Evolutionary conservation across 768 basidiomycete genomes (phyloP).

Genomic region (button mushroom (Agaricus bisporus)): DNA sequence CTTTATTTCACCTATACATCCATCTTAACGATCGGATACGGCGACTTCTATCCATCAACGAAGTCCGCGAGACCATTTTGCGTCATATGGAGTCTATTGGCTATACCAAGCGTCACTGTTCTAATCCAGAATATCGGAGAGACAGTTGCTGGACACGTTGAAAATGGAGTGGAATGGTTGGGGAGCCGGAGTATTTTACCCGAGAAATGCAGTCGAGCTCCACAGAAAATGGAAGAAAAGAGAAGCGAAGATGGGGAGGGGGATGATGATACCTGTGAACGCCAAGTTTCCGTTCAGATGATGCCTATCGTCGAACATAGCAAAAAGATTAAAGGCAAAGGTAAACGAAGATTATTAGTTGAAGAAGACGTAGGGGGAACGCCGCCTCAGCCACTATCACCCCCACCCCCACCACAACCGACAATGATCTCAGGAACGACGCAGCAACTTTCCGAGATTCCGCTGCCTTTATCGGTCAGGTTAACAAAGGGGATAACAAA

Average conservation of each 20-base stretch:
- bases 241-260: neutral
- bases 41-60: slow-evolving; percentile 31
- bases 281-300: neutral
- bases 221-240: neutral
- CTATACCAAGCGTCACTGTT: slow-evolving; percentile 35
- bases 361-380: too few species aligned
- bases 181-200: slow-evolving; percentile 22
- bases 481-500: slow-evolving; percentile 24
- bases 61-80: slow-evolving; percentile 34
- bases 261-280: slow-evolving; percentile 2
- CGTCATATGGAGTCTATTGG: slow-evolving; percentile 35
- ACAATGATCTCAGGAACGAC: slow-evolving; percentile 14
- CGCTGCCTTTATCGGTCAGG: slow-evolving; percentile 15
- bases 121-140: slow-evolving; percentile 43
- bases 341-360: too few species aligned
- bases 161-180: slow-evolving; percentile 25
- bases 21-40: slow-evolving; percentile 36
- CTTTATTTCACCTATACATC: slow-evolving; percentile 34
- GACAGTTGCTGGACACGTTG: slow-evolving; percentile 35
- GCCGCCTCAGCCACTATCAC: neutral
- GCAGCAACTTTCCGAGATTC: neutral
- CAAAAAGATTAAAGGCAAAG: too few species aligned
- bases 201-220: slow-evolving; percentile 13
- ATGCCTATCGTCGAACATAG: too few species aligned
- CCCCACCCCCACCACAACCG: neutral